Percentiles rank a stretch among this genome's conserved stretches.
Evolutionary conservation across 257 asterid genomes (phyloP).

Genomic region (Pogostemon cablin): DNA sequence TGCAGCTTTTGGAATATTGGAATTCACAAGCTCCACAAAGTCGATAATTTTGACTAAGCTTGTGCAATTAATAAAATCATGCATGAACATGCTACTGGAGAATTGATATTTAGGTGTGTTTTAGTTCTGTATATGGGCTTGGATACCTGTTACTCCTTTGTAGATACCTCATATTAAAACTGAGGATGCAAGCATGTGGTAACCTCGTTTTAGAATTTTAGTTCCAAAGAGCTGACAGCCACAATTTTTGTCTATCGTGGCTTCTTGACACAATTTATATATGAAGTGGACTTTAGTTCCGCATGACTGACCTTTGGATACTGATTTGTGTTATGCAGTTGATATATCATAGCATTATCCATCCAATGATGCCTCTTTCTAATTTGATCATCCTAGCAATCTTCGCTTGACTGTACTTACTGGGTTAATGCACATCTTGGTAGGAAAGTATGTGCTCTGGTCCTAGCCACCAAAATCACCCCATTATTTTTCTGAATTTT

Average conservation of each 20-base stretch:
- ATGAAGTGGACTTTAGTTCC: background rate
- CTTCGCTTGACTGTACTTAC: background rate
- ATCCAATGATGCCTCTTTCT: slow-evolving; percentile 8
- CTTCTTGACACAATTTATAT: no score
- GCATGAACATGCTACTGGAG: background rate
- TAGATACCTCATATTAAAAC: no score
- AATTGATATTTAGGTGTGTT: slow-evolving; percentile 14
- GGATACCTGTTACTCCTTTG: background rate
- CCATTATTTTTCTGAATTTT: background rate
- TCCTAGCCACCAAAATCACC: slow-evolving; percentile 6
- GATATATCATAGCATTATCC: background rate
- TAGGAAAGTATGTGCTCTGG: background rate
- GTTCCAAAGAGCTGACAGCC: background rate
- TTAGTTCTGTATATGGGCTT: background rate
- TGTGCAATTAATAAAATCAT: no score
- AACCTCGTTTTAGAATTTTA: no score
- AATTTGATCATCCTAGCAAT: background rate
- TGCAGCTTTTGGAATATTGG: no score
- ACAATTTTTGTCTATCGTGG: background rate
- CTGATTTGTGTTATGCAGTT: background rate
- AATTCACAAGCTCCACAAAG: no score
- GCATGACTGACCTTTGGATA: background rate
- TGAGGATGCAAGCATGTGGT: background rate
- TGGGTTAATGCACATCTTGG: background rate
- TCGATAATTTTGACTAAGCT: no score